Conservation (phyloP, 345 rosid genomes). For the Passiflora organensis region DNA sequence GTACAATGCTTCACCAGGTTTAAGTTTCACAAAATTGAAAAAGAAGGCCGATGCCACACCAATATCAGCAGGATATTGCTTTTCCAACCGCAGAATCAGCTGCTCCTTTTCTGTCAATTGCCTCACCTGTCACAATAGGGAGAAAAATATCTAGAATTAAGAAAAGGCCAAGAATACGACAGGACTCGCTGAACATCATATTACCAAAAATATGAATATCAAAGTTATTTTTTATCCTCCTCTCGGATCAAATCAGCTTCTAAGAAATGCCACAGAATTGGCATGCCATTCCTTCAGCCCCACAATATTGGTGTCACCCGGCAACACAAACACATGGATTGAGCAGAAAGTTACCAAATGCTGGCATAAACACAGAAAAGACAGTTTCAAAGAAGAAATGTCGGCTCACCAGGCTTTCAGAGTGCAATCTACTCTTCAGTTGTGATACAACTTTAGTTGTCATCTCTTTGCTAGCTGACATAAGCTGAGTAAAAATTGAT, state of each 20-base stretch:
- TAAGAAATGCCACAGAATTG: background rate
- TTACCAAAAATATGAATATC: background rate
- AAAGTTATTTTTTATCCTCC: background rate
- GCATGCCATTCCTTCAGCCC: too few species aligned
- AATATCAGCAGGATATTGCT: conserved; percentile 76
- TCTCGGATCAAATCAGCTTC: background rate
- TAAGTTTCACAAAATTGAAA: conserved; percentile 84
- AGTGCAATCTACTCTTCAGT: conserved; percentile 56
- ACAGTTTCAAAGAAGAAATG: background rate
- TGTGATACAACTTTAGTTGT: conserved; percentile 48
- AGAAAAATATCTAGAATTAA: conserved; percentile 6
- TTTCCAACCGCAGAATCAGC: conserved; percentile 74
- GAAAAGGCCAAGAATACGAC: background rate
- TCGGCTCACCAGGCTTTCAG: conserved; percentile 55
- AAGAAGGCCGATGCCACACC: conserved; percentile 88
- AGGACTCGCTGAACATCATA: background rate
- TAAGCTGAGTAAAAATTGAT: conserved; percentile 73
- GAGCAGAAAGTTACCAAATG: too few species aligned
- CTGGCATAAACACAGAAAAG: background rate
- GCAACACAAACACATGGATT: too few species aligned
- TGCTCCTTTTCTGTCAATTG: conserved; percentile 78
- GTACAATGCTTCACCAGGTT: conserved; percentile 92
- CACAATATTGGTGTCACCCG: too few species aligned
- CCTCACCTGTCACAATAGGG: conserved; percentile 45
- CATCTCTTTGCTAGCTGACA: conserved; percentile 69